These are phyloP conservation scores for Diaporthe citrichinensis DNA, from an alignment of 2,329 filamentous ascomycete genomes.

Conservation along the genomic window DNA sequence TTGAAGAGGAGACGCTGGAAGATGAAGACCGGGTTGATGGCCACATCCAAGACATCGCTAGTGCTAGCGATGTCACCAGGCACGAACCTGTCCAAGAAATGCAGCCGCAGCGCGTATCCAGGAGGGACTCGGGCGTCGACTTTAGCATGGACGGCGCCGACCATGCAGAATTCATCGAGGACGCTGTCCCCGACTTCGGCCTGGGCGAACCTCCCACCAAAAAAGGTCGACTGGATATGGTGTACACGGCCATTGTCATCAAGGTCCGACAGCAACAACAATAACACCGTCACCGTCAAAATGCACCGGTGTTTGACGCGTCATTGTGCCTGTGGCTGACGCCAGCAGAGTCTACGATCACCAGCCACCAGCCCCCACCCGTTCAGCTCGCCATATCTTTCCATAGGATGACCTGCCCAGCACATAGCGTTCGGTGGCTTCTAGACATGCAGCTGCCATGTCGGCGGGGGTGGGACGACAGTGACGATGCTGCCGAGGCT, in stretches of 20 bases:
- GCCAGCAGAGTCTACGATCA: not conserved
- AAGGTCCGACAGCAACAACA: not conserved
- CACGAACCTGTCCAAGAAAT: not conserved
- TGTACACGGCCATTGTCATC: not conserved
- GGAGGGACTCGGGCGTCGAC: constrained; percentile 26
- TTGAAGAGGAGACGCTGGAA: not conserved
- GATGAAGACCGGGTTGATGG: not conserved
- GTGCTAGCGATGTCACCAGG: not conserved
- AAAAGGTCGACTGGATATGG: not conserved
- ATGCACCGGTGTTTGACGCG: not conserved
- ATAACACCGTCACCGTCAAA: not conserved
- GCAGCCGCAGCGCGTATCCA: not conserved
- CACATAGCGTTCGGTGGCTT: not conserved
- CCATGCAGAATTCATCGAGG: not conserved
- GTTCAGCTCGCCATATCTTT: not conserved
- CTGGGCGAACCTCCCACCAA: not conserved
- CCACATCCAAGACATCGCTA: not conserved
- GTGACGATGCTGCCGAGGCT: not conserved
- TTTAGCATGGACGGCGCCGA: constrained; percentile 9
- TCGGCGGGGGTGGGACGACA: not conserved
- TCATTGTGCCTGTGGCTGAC: too few relatives aligned
- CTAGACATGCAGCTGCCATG: constrained; percentile 8
- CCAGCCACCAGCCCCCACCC: not conserved
- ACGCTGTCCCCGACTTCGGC: not conserved
- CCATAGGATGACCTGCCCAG: too few relatives aligned